phyloP scores from a whole-genome alignment of 495 filamentous ascomycete species.

The Penicillium argentinense region DNA sequence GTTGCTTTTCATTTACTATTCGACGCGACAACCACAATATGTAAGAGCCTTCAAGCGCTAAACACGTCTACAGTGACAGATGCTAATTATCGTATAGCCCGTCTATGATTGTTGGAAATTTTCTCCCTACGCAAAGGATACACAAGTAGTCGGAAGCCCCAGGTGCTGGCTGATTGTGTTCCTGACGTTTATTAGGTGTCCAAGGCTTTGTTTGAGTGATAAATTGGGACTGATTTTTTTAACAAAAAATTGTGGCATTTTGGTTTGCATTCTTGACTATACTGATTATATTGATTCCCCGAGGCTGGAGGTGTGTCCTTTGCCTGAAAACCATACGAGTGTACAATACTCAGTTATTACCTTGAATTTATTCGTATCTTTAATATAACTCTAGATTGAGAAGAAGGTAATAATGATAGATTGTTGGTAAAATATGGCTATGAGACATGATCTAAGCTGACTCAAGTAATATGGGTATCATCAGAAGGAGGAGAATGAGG shows the following conservation, averaged over 20 bases:
- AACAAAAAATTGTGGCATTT: too few relatives aligned
- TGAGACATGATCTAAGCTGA: conserved; percentile 3
- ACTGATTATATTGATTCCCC: conserved; percentile 27
- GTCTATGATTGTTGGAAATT: conserved; percentile 93
- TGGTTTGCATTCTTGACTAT: too few relatives aligned
- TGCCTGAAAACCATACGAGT: neutral
- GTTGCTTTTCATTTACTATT: conserved; percentile 98
- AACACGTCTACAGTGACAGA: conserved; percentile 1
- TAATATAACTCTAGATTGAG: neutral
- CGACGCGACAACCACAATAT: conserved; percentile 93
- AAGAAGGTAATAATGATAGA: too few relatives aligned
- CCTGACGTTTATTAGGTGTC: neutral
- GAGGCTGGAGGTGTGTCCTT: conserved; percentile 10
- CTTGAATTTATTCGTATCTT: neutral
- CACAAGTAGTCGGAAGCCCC: conserved; percentile 18
- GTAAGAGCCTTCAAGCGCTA: conserved; percentile 62
- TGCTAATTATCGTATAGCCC: conserved; percentile 56
- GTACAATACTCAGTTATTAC: neutral
- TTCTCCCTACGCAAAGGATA: conserved; percentile 62
- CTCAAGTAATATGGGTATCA: conserved; percentile 38
- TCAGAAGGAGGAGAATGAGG: too few relatives aligned
- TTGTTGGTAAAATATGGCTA: conserved; percentile 2
- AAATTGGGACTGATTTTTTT: too few relatives aligned
- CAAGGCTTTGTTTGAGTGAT: too few relatives aligned
- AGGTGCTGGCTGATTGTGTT: neutral